Percentiles rank a stretch among this genome's conserved stretches.
Evolutionary conservation across 164 flowering plant genomes (phyloP).

Genomic region (Akebia trifoliata): DNA sequence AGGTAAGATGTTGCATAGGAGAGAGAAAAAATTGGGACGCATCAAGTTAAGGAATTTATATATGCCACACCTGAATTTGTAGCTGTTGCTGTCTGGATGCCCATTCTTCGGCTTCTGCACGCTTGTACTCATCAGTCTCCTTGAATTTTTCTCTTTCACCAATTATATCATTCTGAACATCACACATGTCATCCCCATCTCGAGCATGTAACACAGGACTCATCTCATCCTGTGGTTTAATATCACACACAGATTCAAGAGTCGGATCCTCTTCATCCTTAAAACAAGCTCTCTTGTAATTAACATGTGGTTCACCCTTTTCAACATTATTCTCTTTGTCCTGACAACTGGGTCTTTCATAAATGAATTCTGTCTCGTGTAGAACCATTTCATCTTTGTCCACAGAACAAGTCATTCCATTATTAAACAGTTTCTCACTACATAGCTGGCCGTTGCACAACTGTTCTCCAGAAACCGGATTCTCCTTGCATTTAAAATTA

Average conservation of each 20-base stretch:
- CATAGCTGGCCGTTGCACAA: background rate
- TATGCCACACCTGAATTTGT: slow-evolving; percentile 75
- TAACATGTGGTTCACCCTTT: slow-evolving; percentile 6
- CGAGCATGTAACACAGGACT: background rate
- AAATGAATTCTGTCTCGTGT: background rate
- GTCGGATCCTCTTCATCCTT: background rate
- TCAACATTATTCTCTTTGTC: slow-evolving; percentile 8
- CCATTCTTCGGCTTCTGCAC: slow-evolving; percentile 74
- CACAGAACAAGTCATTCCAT: too few relatives aligned
- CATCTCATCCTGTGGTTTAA: slow-evolving; percentile 1
- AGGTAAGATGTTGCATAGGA: too few relatives aligned
- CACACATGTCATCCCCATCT: slow-evolving; percentile 13
- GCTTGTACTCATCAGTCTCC: slow-evolving; percentile 77
- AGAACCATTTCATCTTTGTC: too few relatives aligned
- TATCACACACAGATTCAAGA: background rate
- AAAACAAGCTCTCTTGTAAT: background rate
- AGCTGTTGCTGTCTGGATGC: slow-evolving; percentile 65
- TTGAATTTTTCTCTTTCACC: slow-evolving; percentile 65
- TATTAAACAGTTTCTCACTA: background rate
- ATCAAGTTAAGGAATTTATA: too few relatives aligned
- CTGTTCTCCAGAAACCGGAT: background rate
- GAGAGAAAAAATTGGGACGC: too few relatives aligned
- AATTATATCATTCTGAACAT: slow-evolving; percentile 29
- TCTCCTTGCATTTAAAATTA: slow-evolving; percentile 9
- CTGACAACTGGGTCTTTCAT: slow-evolving; percentile 6